Base-by-base conservation (phyloP, 2,329 filamentous ascomycete species). In the Ophiocordyceps australis region DNA sequence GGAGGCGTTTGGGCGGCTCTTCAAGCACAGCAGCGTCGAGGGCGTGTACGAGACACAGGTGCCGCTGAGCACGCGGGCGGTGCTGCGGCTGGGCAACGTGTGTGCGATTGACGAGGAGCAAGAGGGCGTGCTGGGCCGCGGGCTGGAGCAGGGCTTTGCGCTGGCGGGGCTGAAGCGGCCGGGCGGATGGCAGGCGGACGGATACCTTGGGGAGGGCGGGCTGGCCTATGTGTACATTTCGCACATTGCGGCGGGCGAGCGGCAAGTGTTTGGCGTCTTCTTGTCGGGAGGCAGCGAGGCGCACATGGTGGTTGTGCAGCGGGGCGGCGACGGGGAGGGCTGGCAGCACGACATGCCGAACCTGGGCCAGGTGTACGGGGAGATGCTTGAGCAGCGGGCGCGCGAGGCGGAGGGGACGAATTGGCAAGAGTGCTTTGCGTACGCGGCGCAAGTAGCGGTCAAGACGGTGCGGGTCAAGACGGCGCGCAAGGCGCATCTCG, bases 41-140 rank as follows among this genome's bases (percentile, higher is more conserved):
- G 91, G 91, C 17, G 83, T 98, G 10, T 99, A 99, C 42, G 91
- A 98, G 54, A 86, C 77, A 41, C 78, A 93, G 36, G 64, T 99
- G 2, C 83, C 91, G 1, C 59, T 95, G 5, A 81, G 80, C 34
- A 67, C 92, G 24, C 70, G 86, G 21, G 89, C 86, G 4, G 67
- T 98, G 17, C 65, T 99, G 8, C 79, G 89, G 37, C 59, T 99
- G 2, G 91, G 89, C 22, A 94, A 81, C 40, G 59, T 79, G 17
- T 98, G 89, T 46, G 91, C 82, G 3, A 92, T 98, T 36, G 89
- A 99, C 40, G 79, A 93, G 40, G 74, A 62, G 28, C 85, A 94
- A 38, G 69, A 78, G 32, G 91, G 86, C 38, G 85, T 94, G 3
- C 66, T 98, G 7, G 89, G 89, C 25, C 86, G 78, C 41, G 89